Conservation (phyloP, 768 basidiomycete genomes). For the Leccinum incarnatum region DNA sequence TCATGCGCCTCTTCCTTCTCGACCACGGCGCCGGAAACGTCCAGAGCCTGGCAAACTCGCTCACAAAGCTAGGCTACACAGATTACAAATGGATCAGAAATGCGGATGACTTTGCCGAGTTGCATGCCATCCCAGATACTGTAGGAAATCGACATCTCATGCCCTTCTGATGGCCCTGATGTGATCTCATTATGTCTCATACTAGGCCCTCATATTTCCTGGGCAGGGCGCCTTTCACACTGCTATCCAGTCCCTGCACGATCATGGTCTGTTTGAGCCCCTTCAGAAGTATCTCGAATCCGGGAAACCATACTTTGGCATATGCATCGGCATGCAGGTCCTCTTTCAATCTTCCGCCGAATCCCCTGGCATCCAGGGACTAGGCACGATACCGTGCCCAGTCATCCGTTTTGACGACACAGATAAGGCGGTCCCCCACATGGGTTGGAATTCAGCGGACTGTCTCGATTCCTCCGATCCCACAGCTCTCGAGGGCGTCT, state of each 20-base stretch:
- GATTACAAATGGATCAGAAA: conserved; percentile 83
- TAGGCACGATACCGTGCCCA: conserved; percentile 79
- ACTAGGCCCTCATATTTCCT: conserved; percentile 90
- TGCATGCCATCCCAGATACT: conserved; percentile 15
- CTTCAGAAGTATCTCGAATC: conserved; percentile 79
- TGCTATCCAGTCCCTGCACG: conserved; percentile 73
- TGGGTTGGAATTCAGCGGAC: conserved; percentile 91
- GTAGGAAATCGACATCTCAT: conserved; percentile 50
- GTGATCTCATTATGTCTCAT: conserved; percentile 11
- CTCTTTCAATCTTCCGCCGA: conserved; percentile 88
- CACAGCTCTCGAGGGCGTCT: conserved; percentile 44
- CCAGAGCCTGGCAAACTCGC: conserved; percentile 89
- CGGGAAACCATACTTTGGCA: conserved; percentile 93
- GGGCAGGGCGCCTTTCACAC: conserved; percentile 94
- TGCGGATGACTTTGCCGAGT: conserved; percentile 74
- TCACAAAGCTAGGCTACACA: conserved; percentile 75
- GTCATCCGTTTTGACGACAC: conserved; percentile 68
- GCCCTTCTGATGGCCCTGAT: conserved; percentile 1
- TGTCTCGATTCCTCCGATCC: conserved; percentile 44
- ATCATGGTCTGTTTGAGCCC: conserved; percentile 75
- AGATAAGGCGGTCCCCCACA: conserved; percentile 92
- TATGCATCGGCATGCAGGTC: conserved; percentile 98
- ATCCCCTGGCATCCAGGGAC: conserved; percentile 61
- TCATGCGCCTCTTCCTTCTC: conserved; percentile 76
- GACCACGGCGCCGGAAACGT: conserved; percentile 98